Evolutionary conservation across 768 basidiomycete species (phyloP).

Genomic region (Neoboletus subvelutipes): DNA sequence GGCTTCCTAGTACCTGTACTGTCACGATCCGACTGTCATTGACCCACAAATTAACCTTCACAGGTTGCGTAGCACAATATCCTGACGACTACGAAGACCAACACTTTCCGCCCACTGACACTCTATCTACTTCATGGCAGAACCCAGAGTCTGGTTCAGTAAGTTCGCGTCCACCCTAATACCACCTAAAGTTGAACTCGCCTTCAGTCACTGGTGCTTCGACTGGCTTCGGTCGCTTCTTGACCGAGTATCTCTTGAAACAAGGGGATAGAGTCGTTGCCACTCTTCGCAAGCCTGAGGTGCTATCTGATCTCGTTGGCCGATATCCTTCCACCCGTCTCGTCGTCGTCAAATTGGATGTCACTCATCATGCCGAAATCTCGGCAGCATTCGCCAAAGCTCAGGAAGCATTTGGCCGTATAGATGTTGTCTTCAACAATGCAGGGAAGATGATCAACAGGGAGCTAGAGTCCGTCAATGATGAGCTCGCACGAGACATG

Average conservation of each 20-base stretch:
- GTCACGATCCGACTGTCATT: too few relatives aligned
- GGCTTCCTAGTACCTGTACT: too few relatives aligned
- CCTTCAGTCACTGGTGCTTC: constrained; percentile 39
- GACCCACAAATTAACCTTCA: too few relatives aligned
- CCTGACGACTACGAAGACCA: too few relatives aligned
- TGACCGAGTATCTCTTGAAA: constrained; percentile 34
- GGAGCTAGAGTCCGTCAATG: constrained; percentile 37
- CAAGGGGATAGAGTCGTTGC: constrained; percentile 41
- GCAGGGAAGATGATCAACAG: constrained; percentile 29
- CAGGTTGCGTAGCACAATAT: too few relatives aligned
- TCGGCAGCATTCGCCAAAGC: too few relatives aligned
- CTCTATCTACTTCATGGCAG: not conserved
- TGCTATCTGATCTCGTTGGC: constrained; percentile 27
- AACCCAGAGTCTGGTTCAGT: not conserved
- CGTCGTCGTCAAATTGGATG: constrained; percentile 34
- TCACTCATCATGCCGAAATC: constrained; percentile 28
- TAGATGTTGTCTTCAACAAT: constrained; percentile 42
- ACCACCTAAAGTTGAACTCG: not conserved
- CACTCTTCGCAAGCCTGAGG: constrained; percentile 41
- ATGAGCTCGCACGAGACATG: constrained; percentile 31
- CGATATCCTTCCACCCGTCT: constrained; percentile 23
- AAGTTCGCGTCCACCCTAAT: not conserved
- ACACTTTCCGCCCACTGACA: too few relatives aligned
- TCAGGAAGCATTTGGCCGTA: constrained; percentile 36
- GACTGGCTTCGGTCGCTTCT: constrained; percentile 34